These are phyloP conservation scores for Chaetomium sp. DNA, from an alignment of 2,329 filamentous ascomycete species.

Conservation along the genomic window DNA sequence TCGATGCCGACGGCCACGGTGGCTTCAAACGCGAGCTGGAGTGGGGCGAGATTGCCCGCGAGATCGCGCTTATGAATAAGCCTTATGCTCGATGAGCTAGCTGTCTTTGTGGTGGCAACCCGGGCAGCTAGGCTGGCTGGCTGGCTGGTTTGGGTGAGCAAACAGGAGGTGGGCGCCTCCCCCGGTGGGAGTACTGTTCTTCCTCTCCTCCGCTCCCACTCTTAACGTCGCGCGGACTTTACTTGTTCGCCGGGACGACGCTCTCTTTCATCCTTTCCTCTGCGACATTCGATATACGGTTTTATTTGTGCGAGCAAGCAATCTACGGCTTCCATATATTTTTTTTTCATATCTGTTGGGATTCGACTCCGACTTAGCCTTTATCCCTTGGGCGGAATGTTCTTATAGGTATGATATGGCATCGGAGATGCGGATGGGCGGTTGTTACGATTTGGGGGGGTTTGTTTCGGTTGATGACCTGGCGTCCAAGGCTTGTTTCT, in stretches of 20 bases:
- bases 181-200: neutral
- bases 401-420: neutral
- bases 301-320: neutral
- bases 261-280: neutral
- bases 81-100: constrained; percentile 69
- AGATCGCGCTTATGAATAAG: constrained; percentile 94
- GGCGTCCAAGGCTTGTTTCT: neutral
- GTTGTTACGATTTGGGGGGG: neutral
- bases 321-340: neutral
- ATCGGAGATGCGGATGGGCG: neutral
- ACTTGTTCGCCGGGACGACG: neutral
- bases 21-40: constrained; percentile 75
- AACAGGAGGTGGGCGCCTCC: neutral
- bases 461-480: constrained; percentile 1
- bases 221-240: neutral
- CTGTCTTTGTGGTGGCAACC: no score
- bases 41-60: constrained; percentile 84
- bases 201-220: neutral
- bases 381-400: neutral
- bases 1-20: constrained; percentile 44
- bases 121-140: neutral
- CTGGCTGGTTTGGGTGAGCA: neutral
- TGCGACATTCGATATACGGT: neutral
- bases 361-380: neutral
- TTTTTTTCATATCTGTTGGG: neutral